Evolutionary conservation across 192 early-diverging fungal species (phyloP).

Genomic region (Chytriomyces hyalinus): DNA sequence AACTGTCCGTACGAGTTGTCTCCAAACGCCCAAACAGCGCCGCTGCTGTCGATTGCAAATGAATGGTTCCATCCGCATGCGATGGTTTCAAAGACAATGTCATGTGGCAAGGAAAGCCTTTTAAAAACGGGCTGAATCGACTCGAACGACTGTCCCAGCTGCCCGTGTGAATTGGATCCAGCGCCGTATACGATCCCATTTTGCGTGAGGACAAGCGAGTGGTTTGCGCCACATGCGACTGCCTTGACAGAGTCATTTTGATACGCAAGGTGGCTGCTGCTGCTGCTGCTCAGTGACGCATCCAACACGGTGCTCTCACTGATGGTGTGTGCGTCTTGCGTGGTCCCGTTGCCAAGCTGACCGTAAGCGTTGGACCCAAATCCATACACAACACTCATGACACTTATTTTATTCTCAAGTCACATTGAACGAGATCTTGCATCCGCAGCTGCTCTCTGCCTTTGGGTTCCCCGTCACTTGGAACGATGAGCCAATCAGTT

Average conservation of each 20-base stretch:
- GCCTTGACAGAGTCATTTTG: constrained; percentile 6
- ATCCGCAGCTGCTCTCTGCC: constrained; percentile 59
- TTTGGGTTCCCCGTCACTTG: constrained; percentile 60
- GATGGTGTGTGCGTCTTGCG: constrained; percentile 45
- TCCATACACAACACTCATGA: constrained; percentile 29
- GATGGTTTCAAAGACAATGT: constrained; percentile 32
- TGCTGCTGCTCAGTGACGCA: constrained; percentile 10
- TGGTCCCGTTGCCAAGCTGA: constrained; percentile 64
- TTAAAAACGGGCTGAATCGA: background rate
- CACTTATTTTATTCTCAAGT: too few species aligned
- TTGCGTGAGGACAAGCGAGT: constrained; percentile 59
- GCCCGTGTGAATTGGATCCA: constrained; percentile 58
- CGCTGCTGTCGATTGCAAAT: constrained; percentile 20
- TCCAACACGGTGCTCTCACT: constrained; percentile 21
- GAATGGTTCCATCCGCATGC: constrained; percentile 73
- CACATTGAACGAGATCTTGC: constrained; percentile 57
- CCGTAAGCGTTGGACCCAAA: constrained; percentile 72
- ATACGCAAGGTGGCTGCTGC: too few species aligned
- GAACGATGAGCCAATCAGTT: constrained; percentile 61
- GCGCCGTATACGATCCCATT: constrained; percentile 48
- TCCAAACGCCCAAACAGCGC: constrained; percentile 34
- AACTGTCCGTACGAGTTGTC: constrained; percentile 35
- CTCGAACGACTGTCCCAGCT: constrained; percentile 24
- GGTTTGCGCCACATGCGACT: constrained; percentile 73
- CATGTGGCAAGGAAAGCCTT: background rate